Base-by-base conservation (phyloP, 2,329 filamentous ascomycete species). In the Colletotrichum zoysiae region DNA sequence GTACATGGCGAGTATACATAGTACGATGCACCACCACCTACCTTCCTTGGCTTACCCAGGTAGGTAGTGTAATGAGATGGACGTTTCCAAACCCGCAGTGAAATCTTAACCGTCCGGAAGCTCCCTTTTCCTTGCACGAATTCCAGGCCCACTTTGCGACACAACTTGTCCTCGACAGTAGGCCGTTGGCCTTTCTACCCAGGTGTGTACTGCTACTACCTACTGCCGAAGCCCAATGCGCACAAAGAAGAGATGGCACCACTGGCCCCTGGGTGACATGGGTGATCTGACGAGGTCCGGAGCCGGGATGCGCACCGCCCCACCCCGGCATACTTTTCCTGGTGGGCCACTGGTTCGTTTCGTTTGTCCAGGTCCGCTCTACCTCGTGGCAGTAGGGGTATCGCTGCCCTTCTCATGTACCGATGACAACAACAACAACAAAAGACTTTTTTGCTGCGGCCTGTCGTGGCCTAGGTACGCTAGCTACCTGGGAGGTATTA, bases 241-340 rank as follows among this genome's bases (percentile, higher is more conserved):
- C 44, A 58, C 60, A 65, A 61, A 65, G 61, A 53, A 50, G 58
- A 53, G 67, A 55, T 53, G 63, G 23, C 14, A 46, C 57, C 40
- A 67, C 44, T 68, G 68, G 65, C 57, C 40, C 61, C 44, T 68
- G 68, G 65, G 68, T 63, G 68, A 42, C 57, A 67, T 67, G 42
- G 64, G n/a, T 53, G 51, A 35, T 26, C 26, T 40, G 33, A 35
- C 46, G 62, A 55, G 53, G 53, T n/a, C 38, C 67, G 30, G 55
- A 30, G 57, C 63, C 64, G 20, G 42, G 64, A 62, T 58, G n/a
- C 9, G 60, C 35, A 42, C 56, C 35, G 42, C 53, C 48, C 64
- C 42, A 30, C 42, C 42, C 64, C 58, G 51, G 42, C 57, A 71
- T 56, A 57, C 38, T 59, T 48, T 55, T 66, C 42, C 56, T 30